Evolutionary conservation across 2,329 filamentous ascomycete species (phyloP).

Genomic region (Geosmithia putterillii): DNA sequence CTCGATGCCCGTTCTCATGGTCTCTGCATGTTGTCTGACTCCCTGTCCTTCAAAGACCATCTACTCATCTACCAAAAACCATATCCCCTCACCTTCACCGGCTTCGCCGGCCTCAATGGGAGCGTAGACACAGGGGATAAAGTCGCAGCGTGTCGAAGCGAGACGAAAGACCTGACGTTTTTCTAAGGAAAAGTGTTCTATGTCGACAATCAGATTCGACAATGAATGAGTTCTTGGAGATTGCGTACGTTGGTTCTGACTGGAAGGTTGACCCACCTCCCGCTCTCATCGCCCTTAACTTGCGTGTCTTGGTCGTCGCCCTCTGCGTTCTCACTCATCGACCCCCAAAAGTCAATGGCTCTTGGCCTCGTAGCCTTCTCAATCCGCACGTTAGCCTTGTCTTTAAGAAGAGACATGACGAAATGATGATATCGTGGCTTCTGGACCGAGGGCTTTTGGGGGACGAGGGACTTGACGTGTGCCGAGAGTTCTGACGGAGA

Average conservation of each 20-base stretch:
- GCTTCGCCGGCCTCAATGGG: background rate
- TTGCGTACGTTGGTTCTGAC: background rate
- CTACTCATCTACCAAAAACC: background rate
- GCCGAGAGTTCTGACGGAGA: background rate
- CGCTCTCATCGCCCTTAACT: background rate
- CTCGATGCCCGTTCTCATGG: background rate
- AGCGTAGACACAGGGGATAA: background rate
- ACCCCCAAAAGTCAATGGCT: slow-evolving; percentile 14
- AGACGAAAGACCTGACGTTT: background rate
- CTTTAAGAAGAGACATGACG: slow-evolving; percentile 10
- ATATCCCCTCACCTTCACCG: too few species aligned
- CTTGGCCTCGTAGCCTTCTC: slow-evolving; percentile 7
- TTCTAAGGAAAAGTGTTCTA: background rate
- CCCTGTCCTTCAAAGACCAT: background rate
- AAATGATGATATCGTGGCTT: slow-evolving; percentile 6
- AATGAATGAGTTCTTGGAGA: background rate
- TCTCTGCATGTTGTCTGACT: background rate
- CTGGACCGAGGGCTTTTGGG: slow-evolving; percentile 7
- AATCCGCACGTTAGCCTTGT: slow-evolving; percentile 8
- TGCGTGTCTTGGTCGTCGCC: background rate
- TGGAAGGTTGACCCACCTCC: background rate
- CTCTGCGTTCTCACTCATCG: background rate
- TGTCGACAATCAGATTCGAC: background rate
- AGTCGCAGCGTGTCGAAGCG: background rate
- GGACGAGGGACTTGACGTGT: slow-evolving; percentile 3